Base-by-base conservation (phyloP, 2,329 filamentous ascomycete genomes). In the Aureobasidium sp. region DNA sequence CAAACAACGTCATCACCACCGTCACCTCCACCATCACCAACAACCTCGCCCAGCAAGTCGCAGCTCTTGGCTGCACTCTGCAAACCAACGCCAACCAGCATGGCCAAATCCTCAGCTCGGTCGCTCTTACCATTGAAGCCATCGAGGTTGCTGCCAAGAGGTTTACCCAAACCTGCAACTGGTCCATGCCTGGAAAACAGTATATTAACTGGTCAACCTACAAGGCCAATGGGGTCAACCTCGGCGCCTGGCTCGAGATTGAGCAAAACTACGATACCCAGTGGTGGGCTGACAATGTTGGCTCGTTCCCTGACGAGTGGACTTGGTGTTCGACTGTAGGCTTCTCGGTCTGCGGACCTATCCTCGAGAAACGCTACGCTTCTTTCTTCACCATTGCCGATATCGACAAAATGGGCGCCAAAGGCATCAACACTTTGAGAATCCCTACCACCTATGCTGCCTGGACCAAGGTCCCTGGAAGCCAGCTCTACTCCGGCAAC, bases 361-460 rank as follows among this genome's bases (percentile, higher is more conserved):
- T 72, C 1, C 64, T 73, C 4, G 71, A 73, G 45, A 54, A 64
- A 2, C 66, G 70, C 12, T 74, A 73, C 52, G 67, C 68, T 22
- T 66, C 71, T 3, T 74, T 67, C 57, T 65, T 73, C 61, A 72
- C 63, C 12, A 67, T 66, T 2, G 54, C 63, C 2, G 66, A 68
- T 29, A 73, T 75, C 59, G 73, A 75, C 61, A 67, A 68, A 56
- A 64, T 74, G 17, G 74, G 70, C 6, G 65, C 66, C 14, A 64
- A 65, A 5, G 70, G 69, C 3, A 65, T 75, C 42, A 72, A 71
- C 44, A 66, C 69, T 3, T 69, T 75, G 17, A 68, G 54, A n/a
- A 75, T 76, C 22, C 72, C 74, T 0, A 73, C 70, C 3, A 71
- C 70, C 8, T 75, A 75, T 49, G 72, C 73, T 0, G 71, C 72